Evolutionary conservation across 345 rosid genomes (phyloP).

Genomic region (Salix purpurea): DNA sequence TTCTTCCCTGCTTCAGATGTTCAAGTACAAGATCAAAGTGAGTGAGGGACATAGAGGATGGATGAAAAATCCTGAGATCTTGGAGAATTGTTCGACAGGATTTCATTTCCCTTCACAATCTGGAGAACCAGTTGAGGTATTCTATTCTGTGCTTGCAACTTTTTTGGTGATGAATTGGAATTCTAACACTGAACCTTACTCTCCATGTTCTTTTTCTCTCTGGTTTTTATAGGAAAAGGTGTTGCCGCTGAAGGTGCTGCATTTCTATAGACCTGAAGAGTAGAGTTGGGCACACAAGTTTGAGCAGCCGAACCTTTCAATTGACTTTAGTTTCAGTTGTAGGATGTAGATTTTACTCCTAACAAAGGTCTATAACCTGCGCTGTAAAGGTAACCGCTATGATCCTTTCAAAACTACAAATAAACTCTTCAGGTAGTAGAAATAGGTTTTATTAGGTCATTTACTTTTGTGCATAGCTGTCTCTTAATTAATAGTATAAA

Average conservation of each 20-base stretch:
- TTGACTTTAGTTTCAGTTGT: conserved; percentile 1
- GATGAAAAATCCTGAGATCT: conserved; percentile 73
- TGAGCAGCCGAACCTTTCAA: conserved; percentile 4
- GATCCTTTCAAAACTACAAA: conserved; percentile 1
- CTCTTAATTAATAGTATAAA: too few species aligned
- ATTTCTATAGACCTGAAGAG: conserved; percentile 56
- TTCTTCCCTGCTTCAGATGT: conserved; percentile 49
- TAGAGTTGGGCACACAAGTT: conserved; percentile 4
- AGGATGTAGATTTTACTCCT: conserved; percentile 13
- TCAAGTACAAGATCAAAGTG: conserved; percentile 63
- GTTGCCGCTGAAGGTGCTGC: conserved; percentile 56
- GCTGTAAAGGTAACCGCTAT: conserved; percentile 6
- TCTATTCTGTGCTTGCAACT: conserved; percentile 2
- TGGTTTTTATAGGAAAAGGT: conserved; percentile 49
- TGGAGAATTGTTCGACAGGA: conserved; percentile 76
- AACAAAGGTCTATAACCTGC: conserved; percentile 6
- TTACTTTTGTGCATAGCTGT: conserved; percentile 18
- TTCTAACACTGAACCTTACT: background rate
- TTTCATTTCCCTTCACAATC: conserved; percentile 56
- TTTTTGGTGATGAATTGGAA: background rate
- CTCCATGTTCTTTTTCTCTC: background rate
- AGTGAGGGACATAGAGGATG: conserved; percentile 78
- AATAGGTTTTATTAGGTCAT: conserved; percentile 6
- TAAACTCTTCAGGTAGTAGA: background rate
- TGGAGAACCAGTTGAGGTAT: conserved; percentile 47